These are phyloP conservation scores for Stramenopiles sp. DNA, from an alignment of 352 stramenopile species.

Conservation along the genomic window DNA sequence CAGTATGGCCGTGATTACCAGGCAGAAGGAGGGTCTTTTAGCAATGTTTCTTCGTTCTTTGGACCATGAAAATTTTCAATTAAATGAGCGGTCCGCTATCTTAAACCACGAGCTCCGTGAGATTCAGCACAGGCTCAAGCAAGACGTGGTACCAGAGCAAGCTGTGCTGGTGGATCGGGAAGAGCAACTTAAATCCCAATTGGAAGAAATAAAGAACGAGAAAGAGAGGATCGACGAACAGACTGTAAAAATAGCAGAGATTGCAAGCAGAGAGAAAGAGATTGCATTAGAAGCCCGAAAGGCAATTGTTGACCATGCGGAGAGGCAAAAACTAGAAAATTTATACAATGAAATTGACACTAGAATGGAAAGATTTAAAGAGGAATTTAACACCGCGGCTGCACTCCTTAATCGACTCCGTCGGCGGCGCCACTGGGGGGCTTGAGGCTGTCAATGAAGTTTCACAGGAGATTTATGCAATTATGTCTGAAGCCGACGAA, in stretches of 20 bases:
- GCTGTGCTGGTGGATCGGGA: not conserved
- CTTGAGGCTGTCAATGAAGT: not conserved
- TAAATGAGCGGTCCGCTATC: not conserved
- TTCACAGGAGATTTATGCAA: not conserved
- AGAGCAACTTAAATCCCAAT: not conserved
- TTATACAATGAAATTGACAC: not conserved
- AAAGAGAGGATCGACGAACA: not conserved
- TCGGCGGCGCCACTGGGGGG: not conserved
- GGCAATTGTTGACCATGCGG: not conserved
- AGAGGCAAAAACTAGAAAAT: not conserved
- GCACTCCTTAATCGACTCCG: not conserved
- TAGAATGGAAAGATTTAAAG: not conserved
- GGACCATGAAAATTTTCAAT: not conserved
- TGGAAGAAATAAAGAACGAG: not conserved
- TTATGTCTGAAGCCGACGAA: not conserved
- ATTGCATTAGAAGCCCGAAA: not conserved
- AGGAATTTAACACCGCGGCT: not conserved
- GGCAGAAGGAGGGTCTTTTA: not conserved
- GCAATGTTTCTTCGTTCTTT: not conserved
- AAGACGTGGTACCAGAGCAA: not conserved
- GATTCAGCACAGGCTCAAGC: too few relatives aligned
- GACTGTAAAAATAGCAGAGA: not conserved
- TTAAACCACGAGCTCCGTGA: not conserved
- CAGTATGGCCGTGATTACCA: not conserved
- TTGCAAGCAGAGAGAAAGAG: not conserved